Base-by-base conservation (phyloP, 345 rosid species). In the Carallia brachiata region DNA sequence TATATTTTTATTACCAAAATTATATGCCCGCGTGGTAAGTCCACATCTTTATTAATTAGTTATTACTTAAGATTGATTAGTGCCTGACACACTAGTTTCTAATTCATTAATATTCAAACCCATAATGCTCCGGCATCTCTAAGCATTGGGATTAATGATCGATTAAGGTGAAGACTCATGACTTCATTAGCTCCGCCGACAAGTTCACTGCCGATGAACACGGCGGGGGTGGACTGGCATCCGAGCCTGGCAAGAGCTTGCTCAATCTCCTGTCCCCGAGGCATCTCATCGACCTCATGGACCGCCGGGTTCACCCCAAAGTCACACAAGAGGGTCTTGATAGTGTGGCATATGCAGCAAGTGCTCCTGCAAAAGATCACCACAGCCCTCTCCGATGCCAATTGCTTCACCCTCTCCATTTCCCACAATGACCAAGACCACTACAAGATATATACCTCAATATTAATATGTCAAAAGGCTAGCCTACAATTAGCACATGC, bases 171-270 rank as follows among this genome's bases (percentile, higher is more conserved):
- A 72, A 86, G 90, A 67, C 87, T 89, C 97, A 90, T 90, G 73
- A 89, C 80, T 81, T 89, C 92, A 40, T 88, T 85, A 69, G 97
- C 81, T 32, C 98, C 98, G 48, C 98, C 98, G 3, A 93, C 82
- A 58, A 90, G 88, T 61, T 88, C 84, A 17, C 96, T 96, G 0
- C 97, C 92, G 7, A 93, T 86, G 83, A 93, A 93, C 44, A 93
- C 89, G 0, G 86, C 83, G 0, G 98, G 98, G 73, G 90, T 82
- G 1, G 88, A 58, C 0, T 91, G 88, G 73, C 81, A 84, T 2
- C 98, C 97, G 5, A 82, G 84, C 73, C 93, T 77, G 3, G 79
- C 10, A n/a, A 93, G 84, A 7, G 89, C 90, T 71, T 88, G 97
- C 82, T 93, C 97, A 8, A 93, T 79, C 66, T 90, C 97, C 18